Evolutionary conservation across 352 stramenopile species (phyloP).

Genomic region (Globisporangium okanoganense): DNA sequence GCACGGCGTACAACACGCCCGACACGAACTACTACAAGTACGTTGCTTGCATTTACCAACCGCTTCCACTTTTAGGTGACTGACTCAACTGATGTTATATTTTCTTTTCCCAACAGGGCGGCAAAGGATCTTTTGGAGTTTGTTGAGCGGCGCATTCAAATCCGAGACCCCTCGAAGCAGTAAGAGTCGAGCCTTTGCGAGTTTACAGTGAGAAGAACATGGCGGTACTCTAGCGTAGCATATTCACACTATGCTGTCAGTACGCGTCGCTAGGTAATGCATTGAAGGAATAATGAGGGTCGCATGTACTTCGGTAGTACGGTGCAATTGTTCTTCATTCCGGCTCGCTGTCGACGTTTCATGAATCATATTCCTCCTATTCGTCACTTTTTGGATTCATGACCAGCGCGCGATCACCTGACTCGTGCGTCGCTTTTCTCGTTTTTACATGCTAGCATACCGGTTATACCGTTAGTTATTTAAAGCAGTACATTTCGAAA

Average conservation of each 20-base stretch:
- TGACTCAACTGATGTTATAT: not conserved
- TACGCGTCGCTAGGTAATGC: too few species aligned
- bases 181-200: not conserved
- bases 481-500: too few species aligned
- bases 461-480: too few species aligned
- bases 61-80: not conserved
- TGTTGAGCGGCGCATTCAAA: conserved; percentile 61
- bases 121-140: conserved; percentile 78
- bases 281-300: too few species aligned
- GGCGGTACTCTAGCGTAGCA: not conserved
- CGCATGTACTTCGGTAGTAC: too few species aligned
- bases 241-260: not conserved
- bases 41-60: conserved; percentile 15
- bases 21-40: conserved; percentile 97
- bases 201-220: not conserved
- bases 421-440: too few species aligned
- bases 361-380: too few species aligned
- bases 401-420: too few species aligned
- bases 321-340: too few species aligned
- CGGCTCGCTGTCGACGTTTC: too few species aligned
- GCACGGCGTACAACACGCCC: conserved; percentile 95
- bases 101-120: conserved; percentile 30
- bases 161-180: conserved; percentile 28
- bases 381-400: too few species aligned
- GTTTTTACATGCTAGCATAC: too few species aligned